Base-by-base conservation (phyloP, 768 basidiomycete genomes). In the Psilocybe sp. region DNA sequence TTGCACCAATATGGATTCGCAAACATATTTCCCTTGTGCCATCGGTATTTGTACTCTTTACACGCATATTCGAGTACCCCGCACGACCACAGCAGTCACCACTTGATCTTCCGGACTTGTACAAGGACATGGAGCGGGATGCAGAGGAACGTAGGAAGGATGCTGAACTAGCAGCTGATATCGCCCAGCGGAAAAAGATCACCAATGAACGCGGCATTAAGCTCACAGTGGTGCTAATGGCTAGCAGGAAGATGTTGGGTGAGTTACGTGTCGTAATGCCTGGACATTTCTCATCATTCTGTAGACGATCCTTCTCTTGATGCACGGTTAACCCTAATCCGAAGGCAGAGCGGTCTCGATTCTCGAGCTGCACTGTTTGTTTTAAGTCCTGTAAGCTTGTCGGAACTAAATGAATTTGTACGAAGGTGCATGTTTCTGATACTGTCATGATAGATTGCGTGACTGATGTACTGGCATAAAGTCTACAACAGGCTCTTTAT, bases 1-100 rank as follows among this genome's bases (percentile, higher is more conserved):
- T 99, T 46, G 93, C 97, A 2, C 97, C 97, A 1, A 92, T 98
- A 64, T 99, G 97, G 97, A 84, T 98, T 32, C 80, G 94, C 39
- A 99, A 98, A 68, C 97, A 99, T 61, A 90, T 90, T 0, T 83
- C 90, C 1, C 83, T 97, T 31, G 70, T 98, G 0, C 97, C 97
- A 0, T 87, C 91, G 18, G 95, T 98, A 0, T 96, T 98, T 66
- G 89, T 98, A 8, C 75, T 97, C 52, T 97, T 98, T 65, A 70
- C 90, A 48, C 82, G 90, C 48, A 74, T 98, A 52, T 93, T 76
- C 61, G 95, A 98, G 64, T 71, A 71, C 16, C 76, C 79, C 1
- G 66, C 67, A 10, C 57, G 67, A n/a, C 61, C 70, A 5, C 64
- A 76, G 1, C 68, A 70, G 32, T 78, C 79, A 9, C 84, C 84